phyloP scores from a whole-genome alignment of 2,329 filamentous ascomycete species.

The Calcarisporium arbuscula region DNA sequence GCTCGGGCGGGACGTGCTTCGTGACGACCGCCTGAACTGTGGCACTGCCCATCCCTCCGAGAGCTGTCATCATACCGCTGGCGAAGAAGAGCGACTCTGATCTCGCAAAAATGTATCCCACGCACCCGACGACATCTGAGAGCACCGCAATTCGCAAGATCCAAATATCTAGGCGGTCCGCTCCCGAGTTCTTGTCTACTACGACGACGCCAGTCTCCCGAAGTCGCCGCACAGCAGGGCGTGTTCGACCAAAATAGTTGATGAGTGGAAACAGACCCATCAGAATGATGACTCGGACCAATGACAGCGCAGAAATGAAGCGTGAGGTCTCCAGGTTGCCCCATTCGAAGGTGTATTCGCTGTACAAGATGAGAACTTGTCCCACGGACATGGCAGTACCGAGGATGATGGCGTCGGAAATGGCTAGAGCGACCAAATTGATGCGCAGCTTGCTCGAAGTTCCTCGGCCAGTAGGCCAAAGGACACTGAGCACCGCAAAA shows the following conservation, averaged over 20 bases:
- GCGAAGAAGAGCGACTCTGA: slow-evolving; percentile 59
- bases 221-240: slow-evolving; percentile 38
- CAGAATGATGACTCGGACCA: slow-evolving; percentile 68
- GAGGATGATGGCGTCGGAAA: slow-evolving; percentile 76
- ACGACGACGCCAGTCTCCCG: slow-evolving; percentile 28
- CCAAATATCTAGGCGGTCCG: slow-evolving; percentile 70
- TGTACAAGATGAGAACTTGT: slow-evolving; percentile 79
- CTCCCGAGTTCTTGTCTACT: slow-evolving; percentile 55
- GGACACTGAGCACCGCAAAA: slow-evolving; percentile 68
- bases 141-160: slow-evolving; percentile 69
- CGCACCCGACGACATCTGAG: slow-evolving; percentile 68
- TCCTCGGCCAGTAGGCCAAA: slow-evolving; percentile 65
- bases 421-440: slow-evolving; percentile 76
- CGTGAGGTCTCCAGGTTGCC: slow-evolving; percentile 70
- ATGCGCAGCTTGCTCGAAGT: slow-evolving; percentile 55
- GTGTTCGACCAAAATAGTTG: slow-evolving; percentile 65
- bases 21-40: slow-evolving; percentile 79
- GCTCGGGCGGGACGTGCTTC: slow-evolving; percentile 81
- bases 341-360: slow-evolving; percentile 76
- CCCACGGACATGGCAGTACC: slow-evolving; percentile 75
- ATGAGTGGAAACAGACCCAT: slow-evolving; percentile 69
- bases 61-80: slow-evolving; percentile 64
- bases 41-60: slow-evolving; percentile 81
- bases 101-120: slow-evolving; percentile 66
- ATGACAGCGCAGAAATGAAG: slow-evolving; percentile 76